Conservation (phyloP, 2,329 filamentous ascomycete genomes). For the Ophiostoma angusticollis region DNA sequence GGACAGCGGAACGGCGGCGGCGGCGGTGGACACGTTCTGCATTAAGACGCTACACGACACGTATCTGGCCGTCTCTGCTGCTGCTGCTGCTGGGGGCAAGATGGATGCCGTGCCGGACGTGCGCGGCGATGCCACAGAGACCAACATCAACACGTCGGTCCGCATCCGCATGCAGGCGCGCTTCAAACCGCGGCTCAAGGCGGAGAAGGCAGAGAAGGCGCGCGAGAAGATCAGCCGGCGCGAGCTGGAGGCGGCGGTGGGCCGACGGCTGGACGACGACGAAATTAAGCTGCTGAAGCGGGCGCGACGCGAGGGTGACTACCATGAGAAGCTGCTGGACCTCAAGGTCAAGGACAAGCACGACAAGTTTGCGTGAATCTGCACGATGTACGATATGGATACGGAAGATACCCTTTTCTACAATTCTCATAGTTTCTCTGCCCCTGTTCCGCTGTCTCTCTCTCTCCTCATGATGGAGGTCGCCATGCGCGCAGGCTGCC, state of each 20-base stretch:
- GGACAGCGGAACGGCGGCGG: constrained; percentile 48
- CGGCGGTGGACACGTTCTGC: constrained; percentile 39
- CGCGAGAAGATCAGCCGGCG: constrained; percentile 73
- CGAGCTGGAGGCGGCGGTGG: constrained; percentile 72
- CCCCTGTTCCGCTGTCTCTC: too few relatives aligned
- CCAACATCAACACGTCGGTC: constrained; percentile 57
- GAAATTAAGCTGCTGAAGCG: constrained; percentile 75
- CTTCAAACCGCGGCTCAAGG: constrained; percentile 76
- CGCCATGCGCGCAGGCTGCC: constrained; percentile 45
- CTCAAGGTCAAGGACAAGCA: constrained; percentile 87
- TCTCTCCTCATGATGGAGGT: constrained; percentile 21
- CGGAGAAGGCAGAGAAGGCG: constrained; percentile 70
- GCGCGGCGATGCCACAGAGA: constrained; percentile 59
- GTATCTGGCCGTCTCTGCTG: constrained; percentile 42
- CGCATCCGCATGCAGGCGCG: constrained; percentile 87
- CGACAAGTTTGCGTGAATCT: constrained; percentile 51
- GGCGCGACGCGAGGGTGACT: constrained; percentile 75
- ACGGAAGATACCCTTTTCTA: neutral
- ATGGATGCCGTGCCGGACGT: constrained; percentile 45
- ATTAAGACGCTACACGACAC: constrained; percentile 61
- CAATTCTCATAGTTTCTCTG: neutral
- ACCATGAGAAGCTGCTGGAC: constrained; percentile 75
- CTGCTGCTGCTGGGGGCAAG: constrained; percentile 23
- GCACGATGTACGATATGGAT: constrained; percentile 14
- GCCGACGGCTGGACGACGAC: constrained; percentile 64